Evolutionary conservation across 768 basidiomycete genomes (phyloP).

Genomic region (Xerocomellus chrysenteron): DNA sequence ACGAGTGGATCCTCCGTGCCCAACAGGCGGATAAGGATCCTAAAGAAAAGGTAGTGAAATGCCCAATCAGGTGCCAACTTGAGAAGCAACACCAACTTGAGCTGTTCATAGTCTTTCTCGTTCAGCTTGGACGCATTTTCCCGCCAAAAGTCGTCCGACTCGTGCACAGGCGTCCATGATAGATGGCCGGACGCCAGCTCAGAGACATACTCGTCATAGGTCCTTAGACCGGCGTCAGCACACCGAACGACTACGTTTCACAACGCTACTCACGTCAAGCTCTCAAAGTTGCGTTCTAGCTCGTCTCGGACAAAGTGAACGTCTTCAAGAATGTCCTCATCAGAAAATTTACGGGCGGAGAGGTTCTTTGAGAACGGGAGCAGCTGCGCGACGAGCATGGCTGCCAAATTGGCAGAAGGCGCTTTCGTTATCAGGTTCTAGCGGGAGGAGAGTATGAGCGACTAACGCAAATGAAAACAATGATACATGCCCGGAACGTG

Average conservation of each 20-base stretch:
- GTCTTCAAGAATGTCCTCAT: slow-evolving; percentile 94
- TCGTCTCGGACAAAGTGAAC: slow-evolving; percentile 85
- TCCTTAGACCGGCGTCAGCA: slow-evolving; percentile 46
- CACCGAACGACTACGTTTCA: not conserved
- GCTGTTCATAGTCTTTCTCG: slow-evolving; percentile 77
- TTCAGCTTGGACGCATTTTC: slow-evolving; percentile 88
- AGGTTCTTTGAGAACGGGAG: slow-evolving; percentile 87
- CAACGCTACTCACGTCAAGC: slow-evolving; percentile 68
- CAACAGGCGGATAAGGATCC: slow-evolving; percentile 72
- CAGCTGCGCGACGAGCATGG: slow-evolving; percentile 87
- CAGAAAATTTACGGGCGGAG: slow-evolving; percentile 82
- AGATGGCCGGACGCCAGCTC: slow-evolving; percentile 88
- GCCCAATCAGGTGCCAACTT: not conserved
- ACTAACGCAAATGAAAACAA: not conserved
- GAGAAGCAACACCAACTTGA: slow-evolving; percentile 56
- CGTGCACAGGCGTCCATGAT: slow-evolving; percentile 95
- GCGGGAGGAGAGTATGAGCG: not conserved
- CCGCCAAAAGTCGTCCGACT: slow-evolving; percentile 97
- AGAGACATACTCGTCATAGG: slow-evolving; percentile 93
- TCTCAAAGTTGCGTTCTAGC: slow-evolving; percentile 80
- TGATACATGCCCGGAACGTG: slow-evolving; percentile 69
- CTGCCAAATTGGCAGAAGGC: slow-evolving; percentile 82
- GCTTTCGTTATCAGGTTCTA: slow-evolving; percentile 91
- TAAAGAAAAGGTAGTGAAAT: slow-evolving; percentile 31
- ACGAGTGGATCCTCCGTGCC: slow-evolving; percentile 68